phyloP scores from a whole-genome alignment of 2,329 filamentous ascomycete species.

The Paecilomyces variotii region DNA sequence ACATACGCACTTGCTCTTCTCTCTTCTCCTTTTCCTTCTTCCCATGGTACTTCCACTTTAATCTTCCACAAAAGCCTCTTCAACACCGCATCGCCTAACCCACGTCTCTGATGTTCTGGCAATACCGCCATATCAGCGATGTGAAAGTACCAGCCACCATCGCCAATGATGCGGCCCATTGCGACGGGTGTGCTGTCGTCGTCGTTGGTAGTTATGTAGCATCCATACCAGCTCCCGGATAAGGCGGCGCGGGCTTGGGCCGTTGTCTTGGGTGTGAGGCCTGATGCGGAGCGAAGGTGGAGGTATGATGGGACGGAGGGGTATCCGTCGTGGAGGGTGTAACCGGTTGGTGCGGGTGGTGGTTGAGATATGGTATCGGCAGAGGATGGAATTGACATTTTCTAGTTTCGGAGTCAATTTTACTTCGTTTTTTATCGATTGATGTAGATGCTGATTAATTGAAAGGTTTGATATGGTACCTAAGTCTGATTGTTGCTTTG shows the following conservation, averaged over 20 bases:
- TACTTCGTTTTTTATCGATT: neutral
- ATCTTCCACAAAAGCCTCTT: conserved; percentile 36
- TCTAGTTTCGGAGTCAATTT: too few species aligned
- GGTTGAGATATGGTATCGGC: neutral
- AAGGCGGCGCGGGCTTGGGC: conserved; percentile 30
- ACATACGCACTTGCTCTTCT: conserved; percentile 32
- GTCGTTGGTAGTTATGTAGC: conserved; percentile 26
- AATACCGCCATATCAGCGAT: conserved; percentile 46
- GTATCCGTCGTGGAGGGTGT: conserved; percentile 27
- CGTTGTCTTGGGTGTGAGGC: conserved; percentile 29
- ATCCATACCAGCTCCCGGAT: conserved; percentile 38
- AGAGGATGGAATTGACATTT: neutral
- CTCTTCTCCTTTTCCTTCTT: conserved; percentile 5
- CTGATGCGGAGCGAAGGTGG: conserved; percentile 28
- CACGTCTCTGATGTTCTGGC: conserved; percentile 41
- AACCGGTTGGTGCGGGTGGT: conserved; percentile 22
- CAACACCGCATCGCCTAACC: conserved; percentile 41
- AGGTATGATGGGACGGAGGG: conserved; percentile 31
- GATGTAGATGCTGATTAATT: too few species aligned
- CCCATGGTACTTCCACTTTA: conserved; percentile 28
- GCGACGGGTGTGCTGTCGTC: conserved; percentile 23
- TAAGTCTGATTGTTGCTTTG: too few species aligned
- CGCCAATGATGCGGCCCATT: conserved; percentile 46
- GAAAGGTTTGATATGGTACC: too few species aligned
- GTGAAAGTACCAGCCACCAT: conserved; percentile 46